Evolutionary conservation across 345 rosid species (phyloP), one percentile per base, ranked within the genome.

Genomic region (Nephelium lappaceum): DNA sequence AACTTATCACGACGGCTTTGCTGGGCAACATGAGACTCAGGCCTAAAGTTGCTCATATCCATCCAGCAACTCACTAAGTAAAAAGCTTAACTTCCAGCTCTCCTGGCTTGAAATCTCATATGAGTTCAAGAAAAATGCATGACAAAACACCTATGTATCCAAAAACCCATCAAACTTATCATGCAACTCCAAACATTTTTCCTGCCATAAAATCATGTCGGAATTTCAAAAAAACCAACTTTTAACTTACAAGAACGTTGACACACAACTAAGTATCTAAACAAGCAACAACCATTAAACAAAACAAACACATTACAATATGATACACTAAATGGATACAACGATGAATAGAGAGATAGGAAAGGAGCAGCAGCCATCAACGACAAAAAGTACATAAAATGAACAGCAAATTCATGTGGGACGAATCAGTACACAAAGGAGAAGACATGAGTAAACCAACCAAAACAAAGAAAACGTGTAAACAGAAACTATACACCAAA

Each of bases 1-100:
- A 87, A 25, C 82, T 86, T 87, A 60, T 87, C 91, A 43, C 90
- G 88, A 53, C 89, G 81, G 85, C 90, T 88, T 83, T 84, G 85
- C 76, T 83, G 91, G 42, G 89, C 93, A 36, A 86, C 86, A 67
- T 86, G 93, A 14, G 86, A 82, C 25, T 88, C 87, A 6, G 85
- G 36, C 78, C 79, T 82, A n/a, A 76, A 81, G 73, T 61, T 69
- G 64, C 79, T 77, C 75, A 58, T 75, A 43, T 85, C 88, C 91
- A 86, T 87, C 73, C 39, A 12, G 5, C 5, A 24, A 53, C 61
- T 19, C 11, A 60, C 64, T n/a, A 42, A 19, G 15, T 72, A 12
- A 10, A 23, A 21, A 15, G 19, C 23, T 38, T 27, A 2, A 4
- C 38, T n/a, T 1, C 5, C 9, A 51, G 12, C 65, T 57, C 42